Evolutionary conservation across 1,284 basidiomycete species (phyloP), one percentile per base, ranked within the genome.

Genomic region (Irpex lacteus): DNA sequence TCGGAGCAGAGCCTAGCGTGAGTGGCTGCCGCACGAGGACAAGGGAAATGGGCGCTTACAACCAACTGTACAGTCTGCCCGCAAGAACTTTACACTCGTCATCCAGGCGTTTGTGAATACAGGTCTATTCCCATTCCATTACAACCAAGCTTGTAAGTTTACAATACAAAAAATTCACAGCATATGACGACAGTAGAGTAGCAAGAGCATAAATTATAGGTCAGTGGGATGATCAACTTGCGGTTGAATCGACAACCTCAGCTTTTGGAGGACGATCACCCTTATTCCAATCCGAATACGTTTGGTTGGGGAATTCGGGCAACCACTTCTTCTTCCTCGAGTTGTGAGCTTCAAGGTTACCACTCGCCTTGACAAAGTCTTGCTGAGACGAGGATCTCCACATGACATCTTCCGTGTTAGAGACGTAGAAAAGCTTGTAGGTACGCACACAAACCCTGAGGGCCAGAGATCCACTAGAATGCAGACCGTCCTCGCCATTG

Each of bases 361-460:
- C 66, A n/a, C 56, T 62, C 1, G 72, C 70, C 18, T 68, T 59
- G 26, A 72, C 70, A 26, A 62, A 60, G 57, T 84, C 82, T 7
- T 78, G 77, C 40, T 71, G 71, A 3, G 71, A 71, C 21, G 77
- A 64, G 64, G 68, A 73, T 59, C 80, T 73, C 71, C 84, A 84
- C 63, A 91, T 77, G 68, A 85, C 83, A 67, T 93, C 91, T 69
- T 91, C 91, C 47, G 89, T 87, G 19, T 80, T 75, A 0, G 91
- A 82, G 11, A 93, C 92, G 72, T 89, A 95, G 79, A 96, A 96
- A 62, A 96, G 79, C 34, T 90, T 84, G 73, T 95, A 96, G 32
- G 91, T 95, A 60, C 92, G 87, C 44, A 94, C 83, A 73, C 92
- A 95, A 62, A 96, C 86, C 69, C 92, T 91, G 73, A 95, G 90